Evolutionary conservation across 768 basidiomycete genomes (phyloP).

Genomic region (Tricholoma bakamatsutake): DNA sequence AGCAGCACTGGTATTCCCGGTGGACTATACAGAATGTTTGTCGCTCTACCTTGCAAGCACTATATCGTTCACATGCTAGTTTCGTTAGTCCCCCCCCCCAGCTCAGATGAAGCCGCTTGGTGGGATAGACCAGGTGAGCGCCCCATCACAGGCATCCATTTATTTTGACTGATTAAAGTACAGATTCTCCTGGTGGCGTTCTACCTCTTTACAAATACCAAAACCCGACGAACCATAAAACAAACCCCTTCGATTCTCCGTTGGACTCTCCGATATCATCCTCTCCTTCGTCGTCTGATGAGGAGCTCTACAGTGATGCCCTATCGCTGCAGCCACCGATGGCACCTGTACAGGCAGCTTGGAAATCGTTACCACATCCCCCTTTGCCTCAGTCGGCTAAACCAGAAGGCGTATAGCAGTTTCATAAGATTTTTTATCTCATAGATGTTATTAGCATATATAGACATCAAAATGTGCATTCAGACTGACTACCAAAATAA

Average conservation of each 20-base stretch:
- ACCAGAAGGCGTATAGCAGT: background rate
- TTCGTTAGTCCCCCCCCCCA: slow-evolving; percentile 73
- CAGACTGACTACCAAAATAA: background rate
- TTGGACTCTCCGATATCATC: slow-evolving; percentile 61
- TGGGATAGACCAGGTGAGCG: slow-evolving; percentile 67
- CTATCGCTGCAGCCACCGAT: slow-evolving; percentile 66
- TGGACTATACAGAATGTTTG: slow-evolving; percentile 40
- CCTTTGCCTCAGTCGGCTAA: slow-evolving; percentile 34
- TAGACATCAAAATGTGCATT: background rate
- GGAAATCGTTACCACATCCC: slow-evolving; percentile 41
- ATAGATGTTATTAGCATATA: background rate
- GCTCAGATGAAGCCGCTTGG: slow-evolving; percentile 72
- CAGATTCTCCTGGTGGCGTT: slow-evolving; percentile 57
- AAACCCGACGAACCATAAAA: slow-evolving; percentile 24
- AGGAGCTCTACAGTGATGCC: slow-evolving; percentile 76
- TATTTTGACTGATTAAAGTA: slow-evolving; percentile 1
- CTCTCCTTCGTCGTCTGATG: slow-evolving; percentile 79
- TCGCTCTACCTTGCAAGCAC: slow-evolving; percentile 8
- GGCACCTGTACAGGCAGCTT: slow-evolving; percentile 45
- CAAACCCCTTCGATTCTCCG: slow-evolving; percentile 75
- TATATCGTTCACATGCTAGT: background rate
- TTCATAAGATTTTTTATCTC: background rate
- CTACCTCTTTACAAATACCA: slow-evolving; percentile 38
- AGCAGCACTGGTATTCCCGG: slow-evolving; percentile 46
- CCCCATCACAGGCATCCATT: background rate